A percentile compares a stretch with the other conserved stretches of the same genome.
phyloP scores from a whole-genome alignment of 139 green algal species.

The Picochlorum sp. region DNA sequence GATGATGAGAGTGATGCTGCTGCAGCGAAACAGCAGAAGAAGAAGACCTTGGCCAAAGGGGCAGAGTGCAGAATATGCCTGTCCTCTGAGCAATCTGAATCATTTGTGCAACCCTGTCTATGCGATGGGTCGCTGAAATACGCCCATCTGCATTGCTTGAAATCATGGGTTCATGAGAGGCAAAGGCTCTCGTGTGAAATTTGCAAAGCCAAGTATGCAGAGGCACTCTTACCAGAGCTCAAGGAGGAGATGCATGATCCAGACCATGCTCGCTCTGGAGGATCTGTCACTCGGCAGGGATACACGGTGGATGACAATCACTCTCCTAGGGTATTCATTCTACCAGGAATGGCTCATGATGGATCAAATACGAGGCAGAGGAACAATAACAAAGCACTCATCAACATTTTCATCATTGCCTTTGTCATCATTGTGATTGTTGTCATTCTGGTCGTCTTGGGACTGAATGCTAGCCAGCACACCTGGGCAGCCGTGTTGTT shows the following conservation, averaged over 20 bases:
- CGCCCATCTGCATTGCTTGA: slow-evolving; percentile 15
- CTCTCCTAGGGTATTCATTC: not conserved
- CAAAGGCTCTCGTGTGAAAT: slow-evolving; percentile 11
- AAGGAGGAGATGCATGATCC: not conserved
- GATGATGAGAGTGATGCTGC: not conserved
- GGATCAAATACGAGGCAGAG: not conserved
- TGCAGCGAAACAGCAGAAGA: not conserved
- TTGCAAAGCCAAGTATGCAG: slow-evolving; percentile 7
- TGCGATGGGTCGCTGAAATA: slow-evolving; percentile 9
- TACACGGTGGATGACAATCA: not conserved
- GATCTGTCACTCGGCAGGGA: too few species aligned
- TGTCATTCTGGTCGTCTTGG: slow-evolving; percentile 9
- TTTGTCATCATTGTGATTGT: slow-evolving; percentile 5
- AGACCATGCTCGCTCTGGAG: too few species aligned
- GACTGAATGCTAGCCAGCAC: slow-evolving; percentile 8
- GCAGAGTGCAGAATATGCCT: slow-evolving; percentile 15
- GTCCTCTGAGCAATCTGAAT: not conserved
- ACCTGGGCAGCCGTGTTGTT: slow-evolving; percentile 9
- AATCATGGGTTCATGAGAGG: slow-evolving; percentile 12
- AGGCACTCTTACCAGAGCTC: slow-evolving; percentile 7
- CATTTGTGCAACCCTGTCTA: slow-evolving; percentile 2
- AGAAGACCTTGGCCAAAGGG: not conserved
- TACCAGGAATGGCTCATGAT: not conserved
- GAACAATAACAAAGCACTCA: not conserved
- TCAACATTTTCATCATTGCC: not conserved